Evolutionary conservation across 257 asterid species (phyloP).

Genomic region (Fraxinus excelsior): DNA sequence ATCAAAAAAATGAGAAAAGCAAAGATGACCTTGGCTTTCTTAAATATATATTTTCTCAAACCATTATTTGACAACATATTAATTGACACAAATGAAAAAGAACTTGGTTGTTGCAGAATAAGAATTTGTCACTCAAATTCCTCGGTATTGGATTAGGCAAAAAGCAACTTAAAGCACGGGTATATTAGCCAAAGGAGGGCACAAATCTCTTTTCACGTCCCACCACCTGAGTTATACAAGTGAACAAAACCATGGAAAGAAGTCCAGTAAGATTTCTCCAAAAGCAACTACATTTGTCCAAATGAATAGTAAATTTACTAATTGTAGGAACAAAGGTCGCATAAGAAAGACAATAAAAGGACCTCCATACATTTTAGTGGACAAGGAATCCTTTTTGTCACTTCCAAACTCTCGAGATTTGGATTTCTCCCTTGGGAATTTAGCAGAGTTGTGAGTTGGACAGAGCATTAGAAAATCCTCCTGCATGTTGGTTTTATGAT

Average conservation of each 20-base stretch:
- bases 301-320: not conserved
- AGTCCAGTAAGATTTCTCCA: not conserved
- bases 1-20: too few species aligned
- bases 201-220: not conserved
- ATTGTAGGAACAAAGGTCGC: not conserved
- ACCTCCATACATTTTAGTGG: slow-evolving; percentile 45
- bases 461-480: slow-evolving; percentile 71
- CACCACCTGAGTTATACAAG: slow-evolving; percentile 2
- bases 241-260: not conserved
- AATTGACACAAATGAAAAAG: not conserved
- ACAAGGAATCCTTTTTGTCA: slow-evolving; percentile 30
- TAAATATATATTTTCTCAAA: not conserved
- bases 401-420: slow-evolving; percentile 35
- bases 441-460: slow-evolving; percentile 63
- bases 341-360: slow-evolving; percentile 3
- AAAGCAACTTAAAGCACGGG: not conserved
- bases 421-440: slow-evolving; percentile 74
- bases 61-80: too few species aligned
- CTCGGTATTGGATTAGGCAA: not conserved
- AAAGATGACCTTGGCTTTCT: not conserved
- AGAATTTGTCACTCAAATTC: not conserved
- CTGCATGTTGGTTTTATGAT: slow-evolving; percentile 42
- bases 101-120: not conserved
- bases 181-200: not conserved
- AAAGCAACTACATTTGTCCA: slow-evolving; percentile 7